Percentiles rank a stretch among this genome's conserved stretches.
phyloP scores from a whole-genome alignment of 163 green algal species.

The Chloromonas sp. region DNA sequence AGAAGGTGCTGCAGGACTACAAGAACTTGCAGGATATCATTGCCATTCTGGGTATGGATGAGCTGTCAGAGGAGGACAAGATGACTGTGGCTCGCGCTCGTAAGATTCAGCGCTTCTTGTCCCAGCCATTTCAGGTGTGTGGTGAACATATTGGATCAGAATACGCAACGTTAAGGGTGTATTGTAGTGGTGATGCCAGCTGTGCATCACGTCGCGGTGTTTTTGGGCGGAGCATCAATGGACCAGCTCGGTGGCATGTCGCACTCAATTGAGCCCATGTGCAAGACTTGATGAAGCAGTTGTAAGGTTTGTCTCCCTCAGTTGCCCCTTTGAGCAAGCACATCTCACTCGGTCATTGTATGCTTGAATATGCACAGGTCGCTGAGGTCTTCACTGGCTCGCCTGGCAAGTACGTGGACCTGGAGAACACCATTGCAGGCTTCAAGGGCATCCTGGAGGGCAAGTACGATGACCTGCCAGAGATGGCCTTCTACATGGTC shows the following conservation, averaged over 20 bases:
- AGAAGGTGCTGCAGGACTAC: slow-evolving; percentile 99
- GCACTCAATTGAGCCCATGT: too few relatives aligned
- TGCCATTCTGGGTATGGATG: slow-evolving; percentile 99
- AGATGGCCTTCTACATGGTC: slow-evolving; percentile 99
- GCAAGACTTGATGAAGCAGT: too few relatives aligned
- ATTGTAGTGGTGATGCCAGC: neutral
- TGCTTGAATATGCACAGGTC: slow-evolving; percentile 30
- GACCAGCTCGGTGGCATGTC: too few relatives aligned
- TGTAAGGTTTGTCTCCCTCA: too few relatives aligned
- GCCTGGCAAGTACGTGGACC: slow-evolving; percentile 94
- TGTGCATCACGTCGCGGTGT: neutral
- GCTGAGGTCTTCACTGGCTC: slow-evolving; percentile 77
- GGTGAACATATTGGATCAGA: neutral
- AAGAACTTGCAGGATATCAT: slow-evolving; percentile 99
- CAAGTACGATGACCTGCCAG: slow-evolving; percentile 97
- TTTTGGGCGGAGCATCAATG: too few relatives aligned
- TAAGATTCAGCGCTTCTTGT: slow-evolving; percentile 99
- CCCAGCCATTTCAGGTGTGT: slow-evolving; percentile 93
- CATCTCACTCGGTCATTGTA: neutral
- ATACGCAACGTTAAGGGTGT: neutral
- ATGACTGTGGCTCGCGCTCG: slow-evolving; percentile 92
- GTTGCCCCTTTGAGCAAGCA: too few relatives aligned
- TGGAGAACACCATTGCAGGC: slow-evolving; percentile 91
- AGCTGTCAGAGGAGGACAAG: slow-evolving; percentile 99
- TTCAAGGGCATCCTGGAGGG: slow-evolving; percentile 93